Percentiles rank a stretch among this genome's conserved stretches.
Conservation (phyloP, 257 asterid species). For the Gardenia jasminoides region DNA sequence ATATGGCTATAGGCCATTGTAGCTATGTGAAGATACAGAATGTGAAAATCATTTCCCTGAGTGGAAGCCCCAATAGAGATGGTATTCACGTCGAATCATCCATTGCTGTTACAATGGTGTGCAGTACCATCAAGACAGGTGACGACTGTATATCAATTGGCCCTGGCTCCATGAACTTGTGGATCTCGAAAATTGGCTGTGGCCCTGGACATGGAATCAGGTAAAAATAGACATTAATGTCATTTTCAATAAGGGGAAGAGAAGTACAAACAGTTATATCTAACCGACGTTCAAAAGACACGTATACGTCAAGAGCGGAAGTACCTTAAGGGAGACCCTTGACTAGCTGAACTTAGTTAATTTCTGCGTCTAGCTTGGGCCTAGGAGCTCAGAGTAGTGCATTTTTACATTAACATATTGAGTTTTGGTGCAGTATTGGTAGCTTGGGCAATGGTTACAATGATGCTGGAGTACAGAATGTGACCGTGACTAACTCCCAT, state of each 20-base stretch:
- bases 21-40: slow-evolving; percentile 43
- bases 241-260: no score
- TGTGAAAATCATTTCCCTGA: slow-evolving; percentile 48
- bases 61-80: slow-evolving; percentile 77
- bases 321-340: no score
- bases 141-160: slow-evolving; percentile 78
- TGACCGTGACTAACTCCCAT: slow-evolving; percentile 54
- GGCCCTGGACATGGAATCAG: slow-evolving; percentile 91
- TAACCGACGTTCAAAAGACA: no score
- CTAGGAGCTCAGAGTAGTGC: no score
- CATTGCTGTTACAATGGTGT: slow-evolving; percentile 38
- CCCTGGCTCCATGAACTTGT: slow-evolving; percentile 59
- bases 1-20: slow-evolving; percentile 43
- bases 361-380: no score
- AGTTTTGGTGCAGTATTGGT: slow-evolving; percentile 43
- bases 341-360: background rate
- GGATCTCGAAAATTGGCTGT: slow-evolving; percentile 52
- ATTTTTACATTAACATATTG: no score
- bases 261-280: no score
- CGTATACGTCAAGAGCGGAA: no score
- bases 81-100: slow-evolving; percentile 57
- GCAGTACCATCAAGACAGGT: slow-evolving; percentile 50
- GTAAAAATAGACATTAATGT: no score
- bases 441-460: slow-evolving; percentile 32
- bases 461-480: slow-evolving; percentile 42